phyloP scores from a whole-genome alignment of 805 yeast species.

The Teunomyces tritomae region DNA sequence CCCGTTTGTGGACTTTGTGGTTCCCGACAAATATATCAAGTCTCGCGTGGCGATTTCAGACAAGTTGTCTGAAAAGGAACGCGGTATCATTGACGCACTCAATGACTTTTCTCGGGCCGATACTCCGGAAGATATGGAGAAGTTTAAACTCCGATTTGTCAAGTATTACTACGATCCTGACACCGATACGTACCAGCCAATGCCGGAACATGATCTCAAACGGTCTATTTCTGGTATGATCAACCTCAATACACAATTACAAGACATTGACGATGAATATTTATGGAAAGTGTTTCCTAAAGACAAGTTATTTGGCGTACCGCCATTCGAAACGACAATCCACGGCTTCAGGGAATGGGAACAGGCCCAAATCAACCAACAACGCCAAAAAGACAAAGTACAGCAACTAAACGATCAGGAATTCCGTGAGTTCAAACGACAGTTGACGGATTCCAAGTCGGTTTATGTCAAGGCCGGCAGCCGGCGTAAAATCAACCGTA shows the following conservation, averaged over 20 bases:
- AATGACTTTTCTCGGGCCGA: constrained; percentile 19
- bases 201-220: constrained; percentile 38
- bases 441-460: constrained; percentile 21
- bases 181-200: constrained; percentile 22
- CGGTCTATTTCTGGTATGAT: constrained; percentile 40
- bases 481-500: constrained; percentile 33
- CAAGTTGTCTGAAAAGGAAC: constrained; percentile 22
- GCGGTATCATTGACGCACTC: constrained; percentile 24
- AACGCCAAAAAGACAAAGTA: constrained; percentile 19
- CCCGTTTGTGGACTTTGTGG: constrained; percentile 20
- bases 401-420: constrained; percentile 18
- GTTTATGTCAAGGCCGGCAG: constrained; percentile 27
- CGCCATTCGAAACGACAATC: constrained; percentile 30
- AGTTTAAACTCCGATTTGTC: constrained; percentile 20
- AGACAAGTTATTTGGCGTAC: constrained; percentile 30
- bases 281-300: constrained; percentile 40
- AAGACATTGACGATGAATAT: constrained; percentile 37
- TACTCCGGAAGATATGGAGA: constrained; percentile 22
- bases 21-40: constrained; percentile 26
- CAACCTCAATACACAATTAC: constrained; percentile 31
- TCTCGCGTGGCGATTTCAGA: constrained; percentile 12
- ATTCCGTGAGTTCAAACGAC: constrained; percentile 17
- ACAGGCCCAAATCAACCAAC: constrained; percentile 20
- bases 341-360: constrained; percentile 39
- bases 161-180: constrained; percentile 28